These are phyloP conservation scores for Anisodus tanguticus DNA, from an alignment of 257 asterid species.

Conservation along the genomic window DNA sequence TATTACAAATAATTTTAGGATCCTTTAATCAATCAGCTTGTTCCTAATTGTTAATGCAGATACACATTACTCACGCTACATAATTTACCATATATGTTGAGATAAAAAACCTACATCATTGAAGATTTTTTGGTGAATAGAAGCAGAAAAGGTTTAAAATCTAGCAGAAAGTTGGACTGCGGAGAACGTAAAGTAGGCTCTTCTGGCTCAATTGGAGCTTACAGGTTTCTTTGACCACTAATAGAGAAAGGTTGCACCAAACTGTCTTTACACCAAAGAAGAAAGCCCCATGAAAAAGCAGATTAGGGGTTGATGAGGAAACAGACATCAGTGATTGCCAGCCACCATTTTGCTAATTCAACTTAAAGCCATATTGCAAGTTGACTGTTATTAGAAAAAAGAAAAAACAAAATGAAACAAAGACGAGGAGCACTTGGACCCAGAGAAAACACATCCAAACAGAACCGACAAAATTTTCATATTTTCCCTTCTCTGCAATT, in stretches of 20 bases:
- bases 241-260: not conserved
- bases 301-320: constrained; percentile 8
- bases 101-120: constrained; percentile 15
- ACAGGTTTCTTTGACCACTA: not conserved
- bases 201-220: constrained; percentile 15
- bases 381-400: not conserved
- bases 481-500: constrained; percentile 8
- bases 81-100: not conserved
- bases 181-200: not conserved
- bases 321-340: not conserved
- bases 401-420: not conserved
- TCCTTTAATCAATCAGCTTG: not conserved
- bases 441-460: not conserved
- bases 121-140: not conserved
- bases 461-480: constrained; percentile 11
- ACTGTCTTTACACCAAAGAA: not conserved
- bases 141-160: not conserved
- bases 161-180: not conserved
- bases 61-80: not conserved
- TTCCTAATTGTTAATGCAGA: constrained; percentile 2
- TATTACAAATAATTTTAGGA: constrained; percentile 16
- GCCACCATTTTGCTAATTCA: constrained; percentile 24
- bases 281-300: not conserved
- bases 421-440: not conserved
- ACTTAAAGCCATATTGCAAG: not conserved